Evolutionary conservation across 768 basidiomycete species (phyloP).

Genomic region (Macrolepiota dolichaula): DNA sequence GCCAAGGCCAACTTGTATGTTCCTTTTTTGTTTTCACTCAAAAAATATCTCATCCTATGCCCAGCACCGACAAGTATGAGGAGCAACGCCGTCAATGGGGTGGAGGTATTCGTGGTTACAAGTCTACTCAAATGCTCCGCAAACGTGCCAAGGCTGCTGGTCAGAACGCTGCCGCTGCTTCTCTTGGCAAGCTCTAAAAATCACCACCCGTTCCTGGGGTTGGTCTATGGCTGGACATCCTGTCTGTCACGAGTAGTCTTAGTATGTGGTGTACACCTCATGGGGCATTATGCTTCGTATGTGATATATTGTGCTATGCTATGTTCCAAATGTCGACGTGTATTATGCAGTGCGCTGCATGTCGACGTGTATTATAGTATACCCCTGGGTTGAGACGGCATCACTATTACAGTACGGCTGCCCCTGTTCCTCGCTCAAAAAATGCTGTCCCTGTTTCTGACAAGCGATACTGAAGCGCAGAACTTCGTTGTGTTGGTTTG

Average conservation of each 20-base stretch:
- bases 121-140: slow-evolving; percentile 89
- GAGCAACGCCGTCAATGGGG: slow-evolving; percentile 92
- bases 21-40: not conserved
- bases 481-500: slow-evolving; percentile 45
- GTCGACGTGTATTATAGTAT: slow-evolving; percentile 4
- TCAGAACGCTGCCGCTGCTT: slow-evolving; percentile 51
- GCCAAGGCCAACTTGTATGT: slow-evolving; percentile 97
- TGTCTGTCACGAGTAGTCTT: not conserved
- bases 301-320: slow-evolving; percentile 3
- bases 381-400: not conserved
- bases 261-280: slow-evolving; percentile 4
- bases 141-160: slow-evolving; percentile 94
- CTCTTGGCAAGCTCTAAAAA: slow-evolving; percentile 62
- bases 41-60: slow-evolving; percentile 4
- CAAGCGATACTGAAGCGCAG: slow-evolving; percentile 68
- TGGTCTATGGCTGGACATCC: not conserved
- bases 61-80: slow-evolving; percentile 88
- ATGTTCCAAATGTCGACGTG: not conserved
- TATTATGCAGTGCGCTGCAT: slow-evolving; percentile 5
- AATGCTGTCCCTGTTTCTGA: slow-evolving; percentile 63
- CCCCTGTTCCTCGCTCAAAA: slow-evolving; percentile 71
- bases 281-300: not conserved
- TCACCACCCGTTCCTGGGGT: not conserved
- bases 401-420: slow-evolving; percentile 49
- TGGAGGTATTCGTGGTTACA: slow-evolving; percentile 93